Percentiles rank a stretch among this genome's conserved stretches.
These are phyloP conservation scores for Clonostachys rhizophaga DNA, from an alignment of 2,329 filamentous ascomycete genomes.

Conservation along the genomic window DNA sequence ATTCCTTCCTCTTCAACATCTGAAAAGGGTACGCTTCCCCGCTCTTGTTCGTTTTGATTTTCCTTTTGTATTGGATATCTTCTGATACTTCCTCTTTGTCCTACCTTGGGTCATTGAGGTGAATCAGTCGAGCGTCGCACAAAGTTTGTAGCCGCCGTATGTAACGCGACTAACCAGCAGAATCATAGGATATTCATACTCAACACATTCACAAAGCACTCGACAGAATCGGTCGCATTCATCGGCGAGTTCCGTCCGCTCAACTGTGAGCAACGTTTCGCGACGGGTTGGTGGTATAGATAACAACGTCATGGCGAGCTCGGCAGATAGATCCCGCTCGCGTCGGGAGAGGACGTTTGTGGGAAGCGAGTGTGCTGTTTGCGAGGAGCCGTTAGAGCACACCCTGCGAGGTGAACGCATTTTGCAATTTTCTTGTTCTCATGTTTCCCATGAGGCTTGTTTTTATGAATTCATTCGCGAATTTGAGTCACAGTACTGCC, in stretches of 20 bases:
- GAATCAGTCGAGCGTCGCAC: no score
- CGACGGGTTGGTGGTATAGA: slow-evolving; percentile 29
- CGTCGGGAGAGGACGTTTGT: slow-evolving; percentile 92
- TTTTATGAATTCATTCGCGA: slow-evolving; percentile 99
- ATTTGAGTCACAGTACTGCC: slow-evolving; percentile 90
- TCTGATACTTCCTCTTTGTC: no score
- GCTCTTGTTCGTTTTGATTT: no score
- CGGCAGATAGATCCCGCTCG: slow-evolving; percentile 68
- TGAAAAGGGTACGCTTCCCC: no score
- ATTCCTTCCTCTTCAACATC: no score
- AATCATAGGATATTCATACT: no score
- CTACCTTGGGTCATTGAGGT: no score
- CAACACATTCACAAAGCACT: no score
- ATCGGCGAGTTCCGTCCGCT: slow-evolving; percentile 23
- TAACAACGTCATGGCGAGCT: slow-evolving; percentile 37
- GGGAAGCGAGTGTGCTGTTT: slow-evolving; percentile 90
- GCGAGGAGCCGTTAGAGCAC: slow-evolving; percentile 94
- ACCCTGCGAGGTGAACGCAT: slow-evolving; percentile 91
- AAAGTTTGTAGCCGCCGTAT: no score
- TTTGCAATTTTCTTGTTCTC: slow-evolving; percentile 91
- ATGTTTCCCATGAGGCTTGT: slow-evolving; percentile 96
- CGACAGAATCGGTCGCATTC: slow-evolving; percentile 14
- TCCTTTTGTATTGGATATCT: no score
- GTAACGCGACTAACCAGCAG: no score
- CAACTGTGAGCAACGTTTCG: slow-evolving; percentile 19